Evolutionary conservation across 31 red algal genomes (phyloP).

Genomic region (Porphyra umbilicalis): DNA sequence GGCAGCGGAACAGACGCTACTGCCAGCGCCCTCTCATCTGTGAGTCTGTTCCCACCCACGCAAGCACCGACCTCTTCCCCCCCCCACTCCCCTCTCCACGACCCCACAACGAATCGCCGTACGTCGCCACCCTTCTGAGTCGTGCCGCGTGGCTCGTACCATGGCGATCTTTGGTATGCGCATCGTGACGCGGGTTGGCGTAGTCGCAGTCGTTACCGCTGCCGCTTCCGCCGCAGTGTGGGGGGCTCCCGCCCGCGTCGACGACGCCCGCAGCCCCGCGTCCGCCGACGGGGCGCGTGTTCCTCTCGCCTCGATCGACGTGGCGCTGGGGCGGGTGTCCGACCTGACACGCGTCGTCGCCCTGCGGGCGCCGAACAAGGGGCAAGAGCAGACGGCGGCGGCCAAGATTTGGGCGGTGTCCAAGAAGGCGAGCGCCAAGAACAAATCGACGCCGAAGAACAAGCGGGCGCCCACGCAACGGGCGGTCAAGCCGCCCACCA

Average conservation of each 20-base stretch:
- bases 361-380: not conserved
- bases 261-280: not conserved
- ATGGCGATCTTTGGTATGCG: too few relatives aligned
- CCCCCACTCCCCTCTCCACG: too few relatives aligned
- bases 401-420: not conserved
- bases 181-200: not conserved
- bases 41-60: too few relatives aligned
- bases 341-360: not conserved
- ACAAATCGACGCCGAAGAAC: not conserved
- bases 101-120: too few relatives aligned
- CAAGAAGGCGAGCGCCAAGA: too few relatives aligned
- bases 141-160: too few relatives aligned
- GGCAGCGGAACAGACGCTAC: too few relatives aligned
- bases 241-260: not conserved
- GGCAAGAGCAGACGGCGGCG: not conserved
- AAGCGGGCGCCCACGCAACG: not conserved
- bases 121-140: too few relatives aligned
- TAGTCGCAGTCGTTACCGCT: not conserved
- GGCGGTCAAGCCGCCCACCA: not conserved
- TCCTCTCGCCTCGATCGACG: not conserved
- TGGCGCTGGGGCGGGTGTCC: not conserved
- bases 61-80: too few relatives aligned
- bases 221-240: not conserved
- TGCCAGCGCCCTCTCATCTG: too few relatives aligned
- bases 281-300: not conserved